Evolutionary conservation across 257 asterid genomes (phyloP), one percentile per base, ranked within the genome.

Genomic region (Salvia splendens): DNA sequence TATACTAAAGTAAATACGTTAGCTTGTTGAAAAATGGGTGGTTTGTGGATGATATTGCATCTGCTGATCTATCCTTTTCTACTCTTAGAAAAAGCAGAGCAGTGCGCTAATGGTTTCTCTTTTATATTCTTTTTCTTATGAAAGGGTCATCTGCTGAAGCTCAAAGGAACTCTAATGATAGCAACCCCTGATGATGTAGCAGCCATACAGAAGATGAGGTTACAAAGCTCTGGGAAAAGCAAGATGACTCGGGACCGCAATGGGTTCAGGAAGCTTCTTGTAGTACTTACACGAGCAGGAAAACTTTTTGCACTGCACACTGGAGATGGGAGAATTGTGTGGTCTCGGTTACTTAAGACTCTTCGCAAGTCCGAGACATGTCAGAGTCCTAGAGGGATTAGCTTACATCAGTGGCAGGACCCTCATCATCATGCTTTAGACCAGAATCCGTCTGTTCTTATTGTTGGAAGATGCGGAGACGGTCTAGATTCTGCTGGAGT

Each of bases 361-460:
- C 89, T 83, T 57, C 85, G 95, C 35, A 82, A 80, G 77, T 91
- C 97, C 10, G 88, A 80, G 72, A 73, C 84, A 4, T 94, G 97
- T 48, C 74, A 85, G 75, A 73, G 62, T 68, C 99, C 99, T 40
- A 80, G 71, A 71, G 92, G 83, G 61, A 80, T 94, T 64, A 88
- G 89, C 61, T 78, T 94, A 69, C 75, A 84, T 68, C 96, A 87
- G 76, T 94, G 99, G 99, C 99, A 91, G 72, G 95, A 86, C 72
- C 99, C 99, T 67, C 99, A 94, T 83, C 99, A 93, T 83, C 99
- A 94, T 79, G 97, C 92, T 30, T 52, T 94, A 86, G 96, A 93
- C 67, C 95, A 90, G 79, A 85, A 93, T 69, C 97, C 99, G 61
- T 90, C 97, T 41, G 88, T 94, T 67, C 83, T 94, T 63, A 89